phyloP scores from a whole-genome alignment of 2,329 filamentous ascomycete species.

The Dothistroma septosporum region DNA sequence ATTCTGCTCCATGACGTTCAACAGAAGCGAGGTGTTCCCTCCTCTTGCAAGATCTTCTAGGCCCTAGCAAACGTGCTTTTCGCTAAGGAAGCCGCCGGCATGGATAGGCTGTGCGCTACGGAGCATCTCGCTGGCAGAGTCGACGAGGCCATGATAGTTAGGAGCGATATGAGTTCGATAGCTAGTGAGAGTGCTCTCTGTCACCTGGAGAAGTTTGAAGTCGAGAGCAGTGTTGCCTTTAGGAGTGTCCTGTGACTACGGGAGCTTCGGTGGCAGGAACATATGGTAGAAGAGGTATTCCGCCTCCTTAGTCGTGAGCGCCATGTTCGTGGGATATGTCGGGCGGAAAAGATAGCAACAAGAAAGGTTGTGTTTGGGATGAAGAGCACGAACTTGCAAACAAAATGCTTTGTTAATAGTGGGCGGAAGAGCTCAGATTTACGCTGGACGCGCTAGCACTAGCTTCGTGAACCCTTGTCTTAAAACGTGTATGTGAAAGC shows the following conservation, averaged over 20 bases:
- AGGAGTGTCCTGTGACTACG: neutral
- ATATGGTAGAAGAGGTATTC: slow-evolving; percentile 2
- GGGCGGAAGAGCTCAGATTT: neutral
- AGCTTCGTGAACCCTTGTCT: neutral
- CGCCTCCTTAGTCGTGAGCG: neutral
- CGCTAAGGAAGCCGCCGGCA: neutral
- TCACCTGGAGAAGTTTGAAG: neutral
- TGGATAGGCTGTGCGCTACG: neutral
- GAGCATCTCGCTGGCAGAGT: neutral
- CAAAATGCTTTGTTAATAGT: neutral
- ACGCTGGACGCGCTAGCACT: neutral
- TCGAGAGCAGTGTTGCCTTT: neutral
- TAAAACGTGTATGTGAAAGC: neutral
- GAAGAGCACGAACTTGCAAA: neutral
- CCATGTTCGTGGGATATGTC: neutral
- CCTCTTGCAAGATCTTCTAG: neutral
- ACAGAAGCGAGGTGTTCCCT: neutral
- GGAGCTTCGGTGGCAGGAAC: slow-evolving; percentile 6
- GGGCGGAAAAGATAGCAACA: neutral
- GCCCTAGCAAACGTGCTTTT: neutral
- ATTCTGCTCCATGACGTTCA: slow-evolving; percentile 21
- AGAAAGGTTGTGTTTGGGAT: neutral
- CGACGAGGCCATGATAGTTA: neutral
- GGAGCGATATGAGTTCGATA: neutral
- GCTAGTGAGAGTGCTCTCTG: neutral